Evolutionary conservation across 129 eudicot genomes (phyloP).

Genomic region (Helichrysum umbraculigerum): DNA sequence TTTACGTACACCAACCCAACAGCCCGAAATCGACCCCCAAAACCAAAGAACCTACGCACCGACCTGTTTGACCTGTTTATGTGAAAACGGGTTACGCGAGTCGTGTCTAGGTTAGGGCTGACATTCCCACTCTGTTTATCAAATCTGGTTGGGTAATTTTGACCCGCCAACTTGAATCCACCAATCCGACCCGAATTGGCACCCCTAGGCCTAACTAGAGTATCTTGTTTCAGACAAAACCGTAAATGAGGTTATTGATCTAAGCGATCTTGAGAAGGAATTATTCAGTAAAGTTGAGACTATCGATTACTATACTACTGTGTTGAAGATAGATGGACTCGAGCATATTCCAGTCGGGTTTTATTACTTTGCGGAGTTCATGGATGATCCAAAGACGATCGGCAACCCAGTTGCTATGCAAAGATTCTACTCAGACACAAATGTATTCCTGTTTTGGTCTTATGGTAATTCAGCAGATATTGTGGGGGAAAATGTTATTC

Average conservation of each 20-base stretch:
- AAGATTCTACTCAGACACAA: slow-evolving; percentile 45
- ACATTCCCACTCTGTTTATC: no score
- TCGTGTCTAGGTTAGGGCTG: no score
- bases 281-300: slow-evolving; percentile 48
- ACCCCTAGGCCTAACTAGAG: neutral
- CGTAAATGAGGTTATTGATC: slow-evolving; percentile 33
- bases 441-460: slow-evolving; percentile 53
- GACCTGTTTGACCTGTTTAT: no score
- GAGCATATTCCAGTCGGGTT: slow-evolving; percentile 51
- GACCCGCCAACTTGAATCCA: no score
- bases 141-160: no score
- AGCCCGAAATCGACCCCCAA: no score
- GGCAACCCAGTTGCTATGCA: slow-evolving; percentile 59
- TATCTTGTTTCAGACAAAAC: slow-evolving; percentile 25
- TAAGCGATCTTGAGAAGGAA: slow-evolving; percentile 44
- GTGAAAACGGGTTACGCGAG: no score
- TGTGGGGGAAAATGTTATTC: slow-evolving; percentile 24
- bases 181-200: neutral
- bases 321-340: slow-evolving; percentile 42
- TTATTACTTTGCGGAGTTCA: slow-evolving; percentile 48
- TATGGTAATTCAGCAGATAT: slow-evolving; percentile 47
- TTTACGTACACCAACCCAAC: no score
- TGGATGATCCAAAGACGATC: slow-evolving; percentile 43
- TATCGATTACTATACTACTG: slow-evolving; percentile 50
- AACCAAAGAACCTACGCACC: no score